Evolutionary conservation across 352 stramenopile species (phyloP), one percentile per base, ranked within the genome.

Genomic region (Phytopythium mirpurense): DNA sequence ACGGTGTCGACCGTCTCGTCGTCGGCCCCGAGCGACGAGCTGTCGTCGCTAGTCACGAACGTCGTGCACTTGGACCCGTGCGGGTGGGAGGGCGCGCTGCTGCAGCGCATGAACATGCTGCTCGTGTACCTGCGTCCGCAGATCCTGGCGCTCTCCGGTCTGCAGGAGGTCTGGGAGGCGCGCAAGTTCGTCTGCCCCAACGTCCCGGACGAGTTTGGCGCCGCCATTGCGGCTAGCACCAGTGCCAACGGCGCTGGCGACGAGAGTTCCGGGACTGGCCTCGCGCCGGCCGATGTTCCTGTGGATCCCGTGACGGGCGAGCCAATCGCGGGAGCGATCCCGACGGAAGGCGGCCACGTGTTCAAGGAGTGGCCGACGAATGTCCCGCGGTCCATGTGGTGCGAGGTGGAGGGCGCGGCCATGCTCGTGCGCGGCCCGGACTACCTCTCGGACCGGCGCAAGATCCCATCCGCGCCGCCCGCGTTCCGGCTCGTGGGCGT

Each of bases 181-280:
- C 71, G 74, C 23, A 88, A 90, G 53, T 90, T 86, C 51, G 76
- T 86, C 36, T 86, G 72, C 19, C 75, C 75, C 3, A 86, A 89
- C 51, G 70, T 87, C 12, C 64, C 78, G 0, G 78, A 87, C 44
- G 74, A 83, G 44, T 83, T 90, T 37, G 67, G 71, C 1, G 63
- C 70, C 5, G 72, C 59, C 0, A 61, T 82, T 45, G 65, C 63
- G 18, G 68, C 72, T 12, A 59, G 60, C 8, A 63, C 60, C 38
- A 62, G 48, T 18, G n/a, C 19, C 12, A 48, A 15, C 11, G 44
- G 35, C 32, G 23, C 23, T 54, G 59, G 60, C 12, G 62, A 71
- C 36, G 41, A 60, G 1, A 57, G 66, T 50, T 49, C 31, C 15
- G 26, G 32, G 7, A 47, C 57, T 7, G 71, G 63, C 3, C 49